A percentile compares a stretch with the other conserved stretches of the same genome.
Conservation (phyloP, 2,329 filamentous ascomycete genomes). For the Torrubiellomyces zombiae region DNA sequence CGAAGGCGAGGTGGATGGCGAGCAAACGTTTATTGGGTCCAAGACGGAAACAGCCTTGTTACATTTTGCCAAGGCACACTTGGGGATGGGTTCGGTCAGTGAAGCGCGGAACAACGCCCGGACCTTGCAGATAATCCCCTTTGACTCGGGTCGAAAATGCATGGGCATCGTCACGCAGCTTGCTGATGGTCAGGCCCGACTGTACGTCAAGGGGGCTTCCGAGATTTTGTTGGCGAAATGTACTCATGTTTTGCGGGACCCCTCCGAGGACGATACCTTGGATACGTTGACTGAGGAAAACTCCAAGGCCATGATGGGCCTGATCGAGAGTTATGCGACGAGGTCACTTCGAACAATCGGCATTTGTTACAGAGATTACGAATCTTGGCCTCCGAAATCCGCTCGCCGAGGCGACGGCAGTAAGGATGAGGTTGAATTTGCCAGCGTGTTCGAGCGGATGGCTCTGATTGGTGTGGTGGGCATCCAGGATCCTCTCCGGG, state of each 20-base stretch:
- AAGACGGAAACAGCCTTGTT: slow-evolving; percentile 64
- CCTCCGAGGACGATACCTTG: slow-evolving; percentile 25
- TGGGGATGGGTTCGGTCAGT: slow-evolving; percentile 48
- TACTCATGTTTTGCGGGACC: slow-evolving; percentile 31
- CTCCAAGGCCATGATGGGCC: slow-evolving; percentile 37
- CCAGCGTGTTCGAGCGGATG: slow-evolving; percentile 52
- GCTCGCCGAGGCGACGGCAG: slow-evolving; percentile 37
- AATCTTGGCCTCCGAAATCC: slow-evolving; percentile 62
- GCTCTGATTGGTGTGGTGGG: slow-evolving; percentile 54
- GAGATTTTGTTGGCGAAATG: slow-evolving; percentile 46
- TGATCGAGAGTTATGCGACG: slow-evolving; percentile 65
- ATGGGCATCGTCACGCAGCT: slow-evolving; percentile 43
- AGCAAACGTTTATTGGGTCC: slow-evolving; percentile 53
- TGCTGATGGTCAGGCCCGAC: slow-evolving; percentile 31
- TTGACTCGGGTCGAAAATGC: slow-evolving; percentile 61
- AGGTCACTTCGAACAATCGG: slow-evolving; percentile 73
- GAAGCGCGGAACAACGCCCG: slow-evolving; percentile 44
- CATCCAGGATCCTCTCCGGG: slow-evolving; percentile 66
- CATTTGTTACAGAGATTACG: slow-evolving; percentile 69
- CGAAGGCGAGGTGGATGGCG: slow-evolving; percentile 53
- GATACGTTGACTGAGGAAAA: slow-evolving; percentile 33
- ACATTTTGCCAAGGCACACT: slow-evolving; percentile 48
- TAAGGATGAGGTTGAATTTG: slow-evolving; percentile 45
- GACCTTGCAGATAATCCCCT: slow-evolving; percentile 53
- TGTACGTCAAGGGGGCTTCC: slow-evolving; percentile 48